Base-by-base conservation (phyloP, 257 asterid species). In the Penstemon davidsonii region DNA sequence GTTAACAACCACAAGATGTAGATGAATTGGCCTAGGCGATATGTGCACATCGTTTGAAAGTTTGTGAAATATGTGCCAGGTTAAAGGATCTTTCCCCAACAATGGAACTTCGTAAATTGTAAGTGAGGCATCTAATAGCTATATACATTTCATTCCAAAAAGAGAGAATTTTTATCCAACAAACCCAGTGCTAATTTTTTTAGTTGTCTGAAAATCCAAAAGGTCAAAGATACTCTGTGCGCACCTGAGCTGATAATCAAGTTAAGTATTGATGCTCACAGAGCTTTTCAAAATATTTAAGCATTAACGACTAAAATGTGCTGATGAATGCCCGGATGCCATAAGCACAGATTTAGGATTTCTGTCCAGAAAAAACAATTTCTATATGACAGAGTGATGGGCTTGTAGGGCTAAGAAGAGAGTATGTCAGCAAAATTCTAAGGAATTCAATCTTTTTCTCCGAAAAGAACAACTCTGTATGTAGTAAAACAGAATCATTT, bases 1-100 rank as follows among this genome's bases (percentile, higher is more conserved):
- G 49, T 41, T 46, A 11, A 68, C 62, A 11, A 68, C 62, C 60
- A 54, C 51, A 47, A 60, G 52, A 54, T 60, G 71, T 50, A 52
- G 64, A 44, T 57, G 60, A 19, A 7, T 53, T 13, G 56, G 63
- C 63, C 18, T 15, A 15, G 68, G 10, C 36, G 15, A 66, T 40
- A 11, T 45, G 66, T 54, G 49, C 43, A 51, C 25, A 39, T 11
- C 11, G 6, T 51, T 8, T 44, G 55, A 42, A 54, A 45, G 42
- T 25, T n/a, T 50, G 39, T 55, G 58, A 51, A 52, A 53, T 47
- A 52, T 6, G 18, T 44, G 36, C 54, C 66, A 42, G 45, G 59
- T 7, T 36, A 45, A 63, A 42, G 61, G 41, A 52, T 59, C 8
- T 41, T 51, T 50, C 53, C 54, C 59, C 5, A 39, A 39, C 47